A percentile compares a stretch with the other conserved stretches of the same genome.
Conservation (phyloP, 1,284 basidiomycete genomes). For the Heterobasidion annosum region DNA sequence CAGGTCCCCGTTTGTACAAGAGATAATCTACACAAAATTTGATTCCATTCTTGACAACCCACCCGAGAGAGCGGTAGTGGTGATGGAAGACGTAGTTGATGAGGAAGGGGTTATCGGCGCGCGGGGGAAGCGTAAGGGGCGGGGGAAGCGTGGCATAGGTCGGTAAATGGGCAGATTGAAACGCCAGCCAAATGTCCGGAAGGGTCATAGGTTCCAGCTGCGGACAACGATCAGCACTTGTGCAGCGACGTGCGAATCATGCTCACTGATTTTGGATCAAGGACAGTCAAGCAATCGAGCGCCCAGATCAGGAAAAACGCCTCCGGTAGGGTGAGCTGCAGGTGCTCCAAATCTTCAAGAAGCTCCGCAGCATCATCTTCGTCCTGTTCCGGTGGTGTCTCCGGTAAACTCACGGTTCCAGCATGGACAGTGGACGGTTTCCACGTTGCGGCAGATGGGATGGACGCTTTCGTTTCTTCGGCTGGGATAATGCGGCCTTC, state of each 20-base stretch:
- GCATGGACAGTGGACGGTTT: conserved; percentile 29
- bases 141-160: conserved; percentile 11
- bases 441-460: conserved; percentile 76
- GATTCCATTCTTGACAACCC: conserved; percentile 93
- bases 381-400: conserved; percentile 9
- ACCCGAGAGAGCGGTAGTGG: conserved; percentile 95
- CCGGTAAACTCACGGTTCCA: conserved; percentile 5
- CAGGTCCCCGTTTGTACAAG: conserved; percentile 90
- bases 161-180: conserved; percentile 34
- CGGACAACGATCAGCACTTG: conserved; percentile 4
- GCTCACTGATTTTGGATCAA: conserved; percentile 55
- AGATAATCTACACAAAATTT: conserved; percentile 98
- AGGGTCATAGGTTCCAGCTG: conserved; percentile 46
- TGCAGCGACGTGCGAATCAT: not conserved
- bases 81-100: conserved; percentile 90
- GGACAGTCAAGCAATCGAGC: conserved; percentile 77
- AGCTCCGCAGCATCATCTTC: conserved; percentile 21
- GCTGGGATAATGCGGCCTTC: conserved; percentile 52
- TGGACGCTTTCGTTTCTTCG: conserved; percentile 28
- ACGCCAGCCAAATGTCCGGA: conserved; percentile 49
- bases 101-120: conserved; percentile 88
- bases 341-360: conserved; percentile 76
- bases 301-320: conserved; percentile 88
- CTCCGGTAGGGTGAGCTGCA: conserved; percentile 88
- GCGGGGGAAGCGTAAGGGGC: conserved; percentile 22